Evolutionary conservation across 2,329 filamentous ascomycete species (phyloP).

Genomic region (Cryphonectria parasitica): DNA sequence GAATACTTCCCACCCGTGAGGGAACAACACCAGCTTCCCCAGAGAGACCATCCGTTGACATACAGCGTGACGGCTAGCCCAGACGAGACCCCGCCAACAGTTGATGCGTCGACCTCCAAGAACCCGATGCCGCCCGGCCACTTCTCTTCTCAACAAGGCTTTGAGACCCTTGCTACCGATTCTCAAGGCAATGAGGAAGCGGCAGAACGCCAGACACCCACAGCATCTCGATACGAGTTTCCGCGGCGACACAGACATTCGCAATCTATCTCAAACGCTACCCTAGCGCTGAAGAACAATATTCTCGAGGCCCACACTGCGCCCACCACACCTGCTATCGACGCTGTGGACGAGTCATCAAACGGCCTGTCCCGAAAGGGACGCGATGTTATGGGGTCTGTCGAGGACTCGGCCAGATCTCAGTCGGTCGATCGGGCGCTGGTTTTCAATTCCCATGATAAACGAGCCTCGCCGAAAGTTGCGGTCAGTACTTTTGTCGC

Average conservation of each 20-base stretch:
- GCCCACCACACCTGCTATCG: constrained; percentile 44
- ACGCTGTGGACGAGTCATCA: constrained; percentile 41
- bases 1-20: constrained; percentile 55
- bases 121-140: constrained; percentile 45
- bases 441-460: constrained; percentile 61
- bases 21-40: constrained; percentile 40
- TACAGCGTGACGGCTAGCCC: constrained; percentile 76
- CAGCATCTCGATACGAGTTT: constrained; percentile 37
- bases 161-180: constrained; percentile 41
- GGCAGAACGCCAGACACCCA: constrained; percentile 38
- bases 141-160: constrained; percentile 39
- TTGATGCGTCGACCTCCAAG: constrained; percentile 39
- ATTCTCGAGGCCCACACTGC: constrained; percentile 40
- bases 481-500: constrained; percentile 65
- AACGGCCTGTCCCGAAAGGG: constrained; percentile 50
- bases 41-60: constrained; percentile 72
- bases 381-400: constrained; percentile 42
- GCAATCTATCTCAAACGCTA: constrained; percentile 49
- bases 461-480: constrained; percentile 66
- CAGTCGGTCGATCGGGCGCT: constrained; percentile 66
- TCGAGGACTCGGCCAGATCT: constrained; percentile 57
- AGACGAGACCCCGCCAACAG: constrained; percentile 47
- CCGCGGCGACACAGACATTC: constrained; percentile 48
- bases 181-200: constrained; percentile 43
- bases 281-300: constrained; percentile 46